Conservation (phyloP, 805 yeast genomes). For the Metschnikowia rubicola region DNA sequence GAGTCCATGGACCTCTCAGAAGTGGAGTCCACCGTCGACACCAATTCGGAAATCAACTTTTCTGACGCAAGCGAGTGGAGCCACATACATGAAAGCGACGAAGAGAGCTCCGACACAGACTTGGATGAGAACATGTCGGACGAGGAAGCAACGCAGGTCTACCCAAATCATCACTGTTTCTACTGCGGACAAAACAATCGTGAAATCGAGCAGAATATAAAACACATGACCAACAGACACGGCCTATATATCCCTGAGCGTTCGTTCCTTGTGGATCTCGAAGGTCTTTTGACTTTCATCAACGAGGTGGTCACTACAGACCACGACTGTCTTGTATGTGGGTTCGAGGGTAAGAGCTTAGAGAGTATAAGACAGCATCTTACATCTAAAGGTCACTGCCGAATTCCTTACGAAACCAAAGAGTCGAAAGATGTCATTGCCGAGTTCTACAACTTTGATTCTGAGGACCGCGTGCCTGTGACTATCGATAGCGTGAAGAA, state of each 20-base stretch:
- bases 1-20: slow-evolving; percentile 25
- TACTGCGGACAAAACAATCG: slow-evolving; percentile 54
- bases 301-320: slow-evolving; percentile 38
- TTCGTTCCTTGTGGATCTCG: slow-evolving; percentile 33
- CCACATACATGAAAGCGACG: slow-evolving; percentile 14
- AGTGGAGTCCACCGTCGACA: slow-evolving; percentile 36
- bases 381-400: slow-evolving; percentile 42
- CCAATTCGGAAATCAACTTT: slow-evolving; percentile 49
- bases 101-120: slow-evolving; percentile 21
- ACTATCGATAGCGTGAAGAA: slow-evolving; percentile 7
- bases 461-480: slow-evolving; percentile 16
- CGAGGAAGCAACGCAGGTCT: slow-evolving; percentile 28
- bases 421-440: slow-evolving; percentile 34
- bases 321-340: slow-evolving; percentile 44
- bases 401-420: slow-evolving; percentile 42
- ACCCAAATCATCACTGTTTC: slow-evolving; percentile 51
- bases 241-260: slow-evolving; percentile 46
- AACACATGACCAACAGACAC: slow-evolving; percentile 43
- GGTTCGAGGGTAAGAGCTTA: slow-evolving; percentile 39
- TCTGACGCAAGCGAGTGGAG: slow-evolving; percentile 21
- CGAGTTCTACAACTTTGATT: slow-evolving; percentile 37
- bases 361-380: slow-evolving; percentile 44
- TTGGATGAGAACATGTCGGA: slow-evolving; percentile 30
- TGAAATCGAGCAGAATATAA: slow-evolving; percentile 50
- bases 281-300: slow-evolving; percentile 37